Percentiles rank a stretch among this genome's conserved stretches.
Conservation (phyloP, 208 protist genomes). For the Leishmania guyanensis region DNA sequence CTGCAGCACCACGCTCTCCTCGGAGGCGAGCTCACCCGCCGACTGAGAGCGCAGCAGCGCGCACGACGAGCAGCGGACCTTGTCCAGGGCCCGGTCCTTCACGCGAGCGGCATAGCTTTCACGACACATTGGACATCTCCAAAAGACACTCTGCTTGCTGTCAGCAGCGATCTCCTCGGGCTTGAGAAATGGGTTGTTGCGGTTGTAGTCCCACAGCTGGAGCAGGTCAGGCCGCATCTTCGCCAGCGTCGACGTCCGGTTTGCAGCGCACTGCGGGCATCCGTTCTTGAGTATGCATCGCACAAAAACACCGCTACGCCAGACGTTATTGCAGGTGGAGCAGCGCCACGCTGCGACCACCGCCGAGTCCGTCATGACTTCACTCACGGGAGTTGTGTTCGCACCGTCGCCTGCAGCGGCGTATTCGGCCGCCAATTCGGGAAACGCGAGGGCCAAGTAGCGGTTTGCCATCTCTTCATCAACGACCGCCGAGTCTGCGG, state of each 20-base stretch:
- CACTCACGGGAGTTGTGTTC: conserved; percentile 41
- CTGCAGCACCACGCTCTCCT: conserved; percentile 50
- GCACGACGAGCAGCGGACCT: conserved; percentile 65
- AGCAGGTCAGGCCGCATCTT: conserved; percentile 49
- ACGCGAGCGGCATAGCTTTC: conserved; percentile 68
- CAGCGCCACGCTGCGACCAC: conserved; percentile 66
- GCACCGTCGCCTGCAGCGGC: conserved; percentile 25
- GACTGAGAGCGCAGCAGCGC: conserved; percentile 36
- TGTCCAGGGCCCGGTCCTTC: conserved; percentile 60
- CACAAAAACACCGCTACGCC: conserved; percentile 73
- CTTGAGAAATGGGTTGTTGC: conserved; percentile 72
- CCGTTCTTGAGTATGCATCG: conserved; percentile 66
- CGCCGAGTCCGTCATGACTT: conserved; percentile 49
- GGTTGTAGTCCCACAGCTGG: conserved; percentile 51
- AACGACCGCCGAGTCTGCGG: background rate
- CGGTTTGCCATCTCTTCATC: conserved; percentile 40
- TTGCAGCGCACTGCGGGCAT: conserved; percentile 60
- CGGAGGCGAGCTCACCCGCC: conserved; percentile 30
- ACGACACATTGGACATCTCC: conserved; percentile 58
- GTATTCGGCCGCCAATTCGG: conserved; percentile 73
- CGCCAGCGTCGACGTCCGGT: conserved; percentile 36
- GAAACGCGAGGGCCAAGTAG: conserved; percentile 45
- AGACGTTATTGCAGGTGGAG: conserved; percentile 45
- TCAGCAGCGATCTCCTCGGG: conserved; percentile 42
- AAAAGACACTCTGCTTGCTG: conserved; percentile 51